Percentiles rank a stretch among this genome's conserved stretches.
Conservation (phyloP, 768 basidiomycete genomes). For the Boletus tomentosulus region DNA sequence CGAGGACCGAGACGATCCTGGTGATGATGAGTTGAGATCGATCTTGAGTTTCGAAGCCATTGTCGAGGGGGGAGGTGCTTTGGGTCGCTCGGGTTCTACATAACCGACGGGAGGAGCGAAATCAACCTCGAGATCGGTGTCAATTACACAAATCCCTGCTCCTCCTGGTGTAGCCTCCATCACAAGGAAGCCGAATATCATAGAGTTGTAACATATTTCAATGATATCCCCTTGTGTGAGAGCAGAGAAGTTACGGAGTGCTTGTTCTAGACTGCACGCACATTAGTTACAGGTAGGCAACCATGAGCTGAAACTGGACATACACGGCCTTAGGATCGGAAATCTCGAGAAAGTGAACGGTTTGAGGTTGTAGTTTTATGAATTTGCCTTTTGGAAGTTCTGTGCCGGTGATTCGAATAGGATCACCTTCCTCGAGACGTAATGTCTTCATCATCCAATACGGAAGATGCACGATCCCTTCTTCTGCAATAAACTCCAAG, state of each 20-base stretch:
- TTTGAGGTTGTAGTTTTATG: conserved; percentile 96
- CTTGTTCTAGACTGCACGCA: conserved; percentile 77
- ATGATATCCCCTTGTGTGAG: conserved; percentile 96
- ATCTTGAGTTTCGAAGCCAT: conserved; percentile 98
- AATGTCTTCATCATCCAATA: conserved; percentile 99
- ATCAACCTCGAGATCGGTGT: conserved; percentile 98
- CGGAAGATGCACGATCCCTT: conserved; percentile 91
- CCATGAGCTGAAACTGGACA: conserved; percentile 29
- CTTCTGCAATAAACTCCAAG: conserved; percentile 97
- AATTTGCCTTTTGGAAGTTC: conserved; percentile 90
- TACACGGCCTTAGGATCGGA: conserved; percentile 98
- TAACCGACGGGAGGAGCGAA: conserved; percentile 93
- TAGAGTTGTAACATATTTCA: conserved; percentile 95
- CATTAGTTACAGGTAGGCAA: neutral
- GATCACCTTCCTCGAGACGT: conserved; percentile 89
- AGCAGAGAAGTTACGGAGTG: conserved; percentile 86
- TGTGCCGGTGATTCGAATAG: conserved; percentile 86
- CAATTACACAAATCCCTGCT: conserved; percentile 82
- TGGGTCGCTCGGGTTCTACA: conserved; percentile 87
- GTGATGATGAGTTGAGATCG: conserved; percentile 81
- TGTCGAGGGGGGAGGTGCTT: conserved; percentile 75
- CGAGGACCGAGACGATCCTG: conserved; percentile 78
- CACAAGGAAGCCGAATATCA: conserved; percentile 91
- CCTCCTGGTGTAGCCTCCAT: conserved; percentile 91
- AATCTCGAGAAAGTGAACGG: conserved; percentile 91